Evolutionary conservation across 768 basidiomycete species (phyloP), one percentile per base, ranked within the genome.

Genomic region (Termitomyces sp.): DNA sequence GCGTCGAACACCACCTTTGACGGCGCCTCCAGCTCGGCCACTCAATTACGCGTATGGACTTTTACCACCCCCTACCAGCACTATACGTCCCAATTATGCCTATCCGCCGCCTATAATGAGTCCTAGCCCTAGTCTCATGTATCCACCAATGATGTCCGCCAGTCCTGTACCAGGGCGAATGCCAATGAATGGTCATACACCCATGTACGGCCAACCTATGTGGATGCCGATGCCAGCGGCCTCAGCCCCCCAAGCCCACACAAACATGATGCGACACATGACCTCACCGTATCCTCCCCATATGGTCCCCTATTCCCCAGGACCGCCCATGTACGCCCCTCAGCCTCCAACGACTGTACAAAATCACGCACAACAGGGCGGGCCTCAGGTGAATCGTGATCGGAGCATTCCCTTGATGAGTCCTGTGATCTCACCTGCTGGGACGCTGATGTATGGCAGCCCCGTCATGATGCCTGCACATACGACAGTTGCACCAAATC

Each of bases 91-190:
- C 13, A 69, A 77, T 44, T 91, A 87, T 72, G 69, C 78, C 22
- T 89, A 90, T 67, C 74, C 81, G 24, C 84, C 88, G 14, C 84
- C 88, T 2, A 84, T 90, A 78, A 77, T 88, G 73, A 84, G 81
- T 61, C 88, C 88, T 4, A 82, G 77, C 57, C 86, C 87, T 36
- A 73, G 76, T n/a, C 67, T 88, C 54, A 76, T 89, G 75, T 92
- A 90, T 69, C 73, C 82, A 30, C 80, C 77, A 61, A 74, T 80
- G 20, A 79, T 85, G 65, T 70, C 79, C 10, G 74, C 83, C 3
- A 91, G 85, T 60, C 86, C 87, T 53, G 80, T 87, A 18, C 84
- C 86, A 33, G 71, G 73, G 55, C 76, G 83, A 57, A 82, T 86
- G 76, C 74, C 79, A 56, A 70, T 84, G 54, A 88, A 86, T 59